Conservation (phyloP, 2,329 filamentous ascomycete species). For the Botrytis hyacinthi region DNA sequence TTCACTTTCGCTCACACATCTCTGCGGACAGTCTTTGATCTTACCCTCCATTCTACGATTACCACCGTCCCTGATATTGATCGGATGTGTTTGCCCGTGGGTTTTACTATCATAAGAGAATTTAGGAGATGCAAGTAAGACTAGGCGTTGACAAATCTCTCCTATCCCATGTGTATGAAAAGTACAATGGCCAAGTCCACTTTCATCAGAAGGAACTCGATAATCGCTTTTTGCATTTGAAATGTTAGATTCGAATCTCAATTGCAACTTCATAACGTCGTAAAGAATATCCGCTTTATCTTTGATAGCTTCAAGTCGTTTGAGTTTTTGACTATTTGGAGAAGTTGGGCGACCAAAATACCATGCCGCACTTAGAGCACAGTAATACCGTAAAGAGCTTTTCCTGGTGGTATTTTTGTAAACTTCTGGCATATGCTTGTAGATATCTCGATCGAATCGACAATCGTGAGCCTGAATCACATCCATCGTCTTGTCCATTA, state of each 20-base stretch:
- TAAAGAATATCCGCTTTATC: constrained; percentile 17
- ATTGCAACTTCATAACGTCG: constrained; percentile 5
- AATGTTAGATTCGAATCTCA: constrained; percentile 7
- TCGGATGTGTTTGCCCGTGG: no score
- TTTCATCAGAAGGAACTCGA: not conserved
- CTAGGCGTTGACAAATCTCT: not conserved
- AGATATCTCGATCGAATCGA: constrained; percentile 5
- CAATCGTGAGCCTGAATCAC: constrained; percentile 11
- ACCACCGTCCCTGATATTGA: not conserved
- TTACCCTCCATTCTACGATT: not conserved
- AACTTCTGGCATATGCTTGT: constrained; percentile 11
- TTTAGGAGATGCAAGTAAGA: not conserved
- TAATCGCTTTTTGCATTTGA: constrained; percentile 5
- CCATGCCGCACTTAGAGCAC: constrained; percentile 11
- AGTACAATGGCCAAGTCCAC: constrained; percentile 2
- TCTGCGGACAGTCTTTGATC: not conserved
- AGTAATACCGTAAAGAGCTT: constrained; percentile 9
- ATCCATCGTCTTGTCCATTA: constrained; percentile 22
- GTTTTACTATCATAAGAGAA: no score
- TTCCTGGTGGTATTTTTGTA: constrained; percentile 14
- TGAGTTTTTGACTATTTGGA: not conserved
- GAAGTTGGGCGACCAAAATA: not conserved
- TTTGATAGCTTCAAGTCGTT: not conserved
- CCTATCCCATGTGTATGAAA: constrained; percentile 14
- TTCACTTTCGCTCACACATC: not conserved